Base-by-base conservation (phyloP, 352 stramenopile genomes). In the Globisporangium alternatum region DNA sequence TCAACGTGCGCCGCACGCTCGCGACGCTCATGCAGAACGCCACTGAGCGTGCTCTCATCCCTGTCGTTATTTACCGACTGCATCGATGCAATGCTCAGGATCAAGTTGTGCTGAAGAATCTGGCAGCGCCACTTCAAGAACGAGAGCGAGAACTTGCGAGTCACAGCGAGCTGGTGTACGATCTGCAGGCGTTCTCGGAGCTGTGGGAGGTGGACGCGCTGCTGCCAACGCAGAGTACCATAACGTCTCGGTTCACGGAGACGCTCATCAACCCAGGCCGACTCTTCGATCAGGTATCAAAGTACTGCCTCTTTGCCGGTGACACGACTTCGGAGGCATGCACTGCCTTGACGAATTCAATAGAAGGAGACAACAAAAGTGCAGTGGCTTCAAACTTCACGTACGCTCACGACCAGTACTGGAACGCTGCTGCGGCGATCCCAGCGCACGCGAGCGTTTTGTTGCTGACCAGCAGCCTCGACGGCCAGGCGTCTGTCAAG, bases 121-220 rank as follows among this genome's bases (percentile, higher is more conserved):
- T 91, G 30, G 64, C 80, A 9, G 57, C 68, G 15, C 52, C 60
- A 0, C 64, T 81, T 3, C 72, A 76, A 12, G 30, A 9, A 6
- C 60, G 60, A 3, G 52, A 52, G 21, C 30, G 6, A 13, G 51
- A 37, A 3, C 43, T 55, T 1, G 21, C 13, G 9, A 31, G 52
- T 17, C 39, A 69, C 22, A 35, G 51, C 8, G 49, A 64, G 15
- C 19, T 60, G 17, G 54, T 90, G n/a, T 86, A 75, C 65, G 81
- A 79, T 6, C 52, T 91, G 10, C 84, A 89, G 60, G 60, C 71
- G 28, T 91, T 91, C 52, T 91, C 78, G 7, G 85, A 93, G 64
- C 70, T 91, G 28, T 93, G 85, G 85, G 81, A 91, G 37, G 12
- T 31, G 4, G 49, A 41, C 15, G n/a, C n/a, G 0, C 74, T 76